Evolutionary conservation across 139 green algal genomes (phyloP).

Genomic region (Chlorella sorokiniana): DNA sequence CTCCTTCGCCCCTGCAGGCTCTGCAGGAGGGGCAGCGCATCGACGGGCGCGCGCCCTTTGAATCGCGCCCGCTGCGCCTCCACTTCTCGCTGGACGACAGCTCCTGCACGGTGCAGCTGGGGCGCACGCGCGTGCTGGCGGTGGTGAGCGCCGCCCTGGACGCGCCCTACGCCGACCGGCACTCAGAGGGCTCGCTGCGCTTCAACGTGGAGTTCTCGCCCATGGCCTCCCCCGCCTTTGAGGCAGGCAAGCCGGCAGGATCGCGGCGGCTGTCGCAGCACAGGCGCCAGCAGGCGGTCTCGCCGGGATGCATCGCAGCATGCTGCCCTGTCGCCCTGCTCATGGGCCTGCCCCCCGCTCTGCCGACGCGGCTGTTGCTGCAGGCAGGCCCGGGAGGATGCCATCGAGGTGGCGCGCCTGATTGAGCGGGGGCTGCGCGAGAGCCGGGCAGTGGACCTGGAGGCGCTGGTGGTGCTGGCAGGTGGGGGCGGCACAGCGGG

Average conservation of each 20-base stretch:
- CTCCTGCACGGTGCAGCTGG: constrained; percentile 66
- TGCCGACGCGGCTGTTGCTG: background rate
- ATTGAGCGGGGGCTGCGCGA: constrained; percentile 79
- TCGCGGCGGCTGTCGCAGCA: too few species aligned
- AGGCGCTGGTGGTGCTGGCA: constrained; percentile 87
- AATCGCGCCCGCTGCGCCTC: constrained; percentile 27
- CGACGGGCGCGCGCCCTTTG: constrained; percentile 58
- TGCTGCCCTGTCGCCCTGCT: too few species aligned
- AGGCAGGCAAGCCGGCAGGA: constrained; percentile 24
- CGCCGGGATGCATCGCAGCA: too few species aligned
- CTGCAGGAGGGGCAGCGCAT: constrained; percentile 59
- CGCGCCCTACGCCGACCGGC: constrained; percentile 72
- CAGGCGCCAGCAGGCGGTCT: too few species aligned
- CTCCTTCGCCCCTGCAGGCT: constrained; percentile 48
- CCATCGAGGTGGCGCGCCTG: constrained; percentile 73
- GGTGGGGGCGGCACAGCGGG: too few species aligned
- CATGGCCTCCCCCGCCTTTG: constrained; percentile 78
- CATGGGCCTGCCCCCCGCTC: background rate
- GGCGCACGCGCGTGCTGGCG: constrained; percentile 74
- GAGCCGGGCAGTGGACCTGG: constrained; percentile 81
- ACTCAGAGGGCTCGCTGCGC: constrained; percentile 74
- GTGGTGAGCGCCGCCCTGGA: constrained; percentile 70
- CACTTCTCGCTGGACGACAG: constrained; percentile 60
- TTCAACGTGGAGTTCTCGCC: constrained; percentile 84
- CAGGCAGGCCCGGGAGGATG: constrained; percentile 53